Conservation (phyloP, 106 monocot species). For the Allium sativum region DNA sequence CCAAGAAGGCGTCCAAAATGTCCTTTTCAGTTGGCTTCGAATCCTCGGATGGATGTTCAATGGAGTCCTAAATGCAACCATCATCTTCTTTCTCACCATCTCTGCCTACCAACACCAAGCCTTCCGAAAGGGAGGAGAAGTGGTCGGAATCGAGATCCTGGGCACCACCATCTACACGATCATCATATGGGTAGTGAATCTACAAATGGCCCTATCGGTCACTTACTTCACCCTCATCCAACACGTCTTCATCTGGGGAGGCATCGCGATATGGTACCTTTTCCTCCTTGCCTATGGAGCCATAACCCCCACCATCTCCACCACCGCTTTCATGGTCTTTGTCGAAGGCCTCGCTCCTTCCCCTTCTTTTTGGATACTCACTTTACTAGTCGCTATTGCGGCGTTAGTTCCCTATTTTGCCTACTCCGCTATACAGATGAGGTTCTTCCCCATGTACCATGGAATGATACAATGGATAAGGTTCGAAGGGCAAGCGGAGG, state of each 20-base stretch:
- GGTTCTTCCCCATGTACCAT: conserved; percentile 92
- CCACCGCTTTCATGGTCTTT: conserved; percentile 56
- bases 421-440: conserved; percentile 52
- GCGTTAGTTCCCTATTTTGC: conserved; percentile 68
- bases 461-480: conserved; percentile 88
- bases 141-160: conserved; percentile 22
- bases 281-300: conserved; percentile 60
- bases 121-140: conserved; percentile 35
- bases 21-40: conserved; percentile 20
- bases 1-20: conserved; percentile 21
- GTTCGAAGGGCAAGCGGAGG: conserved; percentile 42
- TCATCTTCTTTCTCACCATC: conserved; percentile 13
- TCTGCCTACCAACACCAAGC: conserved; percentile 15
- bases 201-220: conserved; percentile 84
- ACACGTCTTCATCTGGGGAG: conserved; percentile 89
- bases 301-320: conserved; percentile 39
- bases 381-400: conserved; percentile 54
- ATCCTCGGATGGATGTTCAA: conserved; percentile 21
- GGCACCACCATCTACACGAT: conserved; percentile 73
- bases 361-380: conserved; percentile 53
- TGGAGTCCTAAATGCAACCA: conserved; percentile 8
- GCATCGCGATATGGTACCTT: conserved; percentile 77
- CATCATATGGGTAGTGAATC: conserved; percentile 91
- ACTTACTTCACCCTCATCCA: conserved; percentile 88
- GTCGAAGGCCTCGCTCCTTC: conserved; percentile 48